Conservation (phyloP, 148 eudicot species). For the Hydrangea macrophylla region DNA sequence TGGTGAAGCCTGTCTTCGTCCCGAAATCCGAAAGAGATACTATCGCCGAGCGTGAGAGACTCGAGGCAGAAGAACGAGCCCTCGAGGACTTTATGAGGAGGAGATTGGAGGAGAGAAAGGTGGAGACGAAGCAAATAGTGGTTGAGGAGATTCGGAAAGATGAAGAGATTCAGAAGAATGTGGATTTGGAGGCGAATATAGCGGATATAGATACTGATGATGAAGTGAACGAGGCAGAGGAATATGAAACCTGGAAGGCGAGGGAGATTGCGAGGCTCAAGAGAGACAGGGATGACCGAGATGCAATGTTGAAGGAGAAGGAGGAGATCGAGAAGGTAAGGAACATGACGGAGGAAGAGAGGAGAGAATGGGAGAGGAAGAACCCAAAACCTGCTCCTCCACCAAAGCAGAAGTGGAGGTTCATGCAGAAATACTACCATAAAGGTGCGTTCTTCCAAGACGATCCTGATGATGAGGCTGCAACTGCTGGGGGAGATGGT, state of each 20-base stretch:
- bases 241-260: slow-evolving; percentile 72
- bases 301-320: slow-evolving; percentile 65
- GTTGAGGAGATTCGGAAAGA: neutral
- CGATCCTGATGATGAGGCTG: slow-evolving; percentile 54
- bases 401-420: slow-evolving; percentile 71
- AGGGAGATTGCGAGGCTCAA: slow-evolving; percentile 76
- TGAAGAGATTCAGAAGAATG: slow-evolving; percentile 3
- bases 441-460: slow-evolving; percentile 79
- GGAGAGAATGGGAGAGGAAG: slow-evolving; percentile 84
- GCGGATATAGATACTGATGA: slow-evolving; percentile 73
- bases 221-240: slow-evolving; percentile 76
- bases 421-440: slow-evolving; percentile 88
- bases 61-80: slow-evolving; percentile 1
- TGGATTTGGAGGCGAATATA: slow-evolving; percentile 36
- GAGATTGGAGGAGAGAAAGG: slow-evolving; percentile 1
- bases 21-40: slow-evolving; percentile 1
- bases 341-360: slow-evolving; percentile 82
- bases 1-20: neutral
- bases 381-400: slow-evolving; percentile 39
- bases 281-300: slow-evolving; percentile 75
- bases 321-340: slow-evolving; percentile 82
- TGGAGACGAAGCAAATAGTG: neutral
- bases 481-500: slow-evolving; percentile 44
- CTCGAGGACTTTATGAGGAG: neutral
- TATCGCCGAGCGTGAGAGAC: neutral